Base-by-base conservation (phyloP, 2,329 filamentous ascomycete genomes). In the Pyrenochaeta sp. region DNA sequence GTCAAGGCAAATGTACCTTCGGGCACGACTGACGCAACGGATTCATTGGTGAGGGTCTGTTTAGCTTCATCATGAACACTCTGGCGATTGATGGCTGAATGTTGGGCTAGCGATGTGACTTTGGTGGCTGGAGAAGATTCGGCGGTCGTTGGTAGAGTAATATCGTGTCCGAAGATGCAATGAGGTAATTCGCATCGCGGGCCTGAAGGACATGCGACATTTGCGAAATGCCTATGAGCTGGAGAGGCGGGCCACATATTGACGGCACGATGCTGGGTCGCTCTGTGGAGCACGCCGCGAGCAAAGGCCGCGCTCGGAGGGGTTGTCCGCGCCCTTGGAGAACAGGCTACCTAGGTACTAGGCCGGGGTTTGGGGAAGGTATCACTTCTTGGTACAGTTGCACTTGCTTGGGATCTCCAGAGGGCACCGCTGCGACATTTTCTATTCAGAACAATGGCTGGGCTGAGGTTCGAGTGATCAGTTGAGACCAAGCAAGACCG, bases 91-190 rank as follows among this genome's bases (percentile, higher is more conserved):
- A 55, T 29, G 23, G 55, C 52, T 22, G 55, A 55, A 43, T 52
- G 49, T 20, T 27, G 24, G 21, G 39, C 53, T 31, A 30, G 7
- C 13, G 34, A 9, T 22, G 31, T 22, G 13, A 35, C 21, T 14
- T n/a, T 44, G 24, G 35, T 19, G 13, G 46, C 19, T 18, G 41
- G 36, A 8, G 39, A 34, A 8, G 44, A 23, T 3, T 20, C 35
- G 15, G 31, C 21, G 19, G 28, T 30, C 26, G 47, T 39, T 23
- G 45, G 7, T 26, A 44, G 54, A 23, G 40, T n/a, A 10, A 58
- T 40, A 40, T 76, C 64, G 65, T 86, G 83, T 9, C 70, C 74
- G 67, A 85, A 87, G 14, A 85, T 77, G 69, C 83, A 87, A 50
- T 77, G 76, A 10, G 79, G 70, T 9, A 85, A 68, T 20, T 66